Evolutionary conservation across 176 grass and related monocot species (phyloP), one percentile per base, ranked within the genome.

Genomic region (Cenchrus purpureus): DNA sequence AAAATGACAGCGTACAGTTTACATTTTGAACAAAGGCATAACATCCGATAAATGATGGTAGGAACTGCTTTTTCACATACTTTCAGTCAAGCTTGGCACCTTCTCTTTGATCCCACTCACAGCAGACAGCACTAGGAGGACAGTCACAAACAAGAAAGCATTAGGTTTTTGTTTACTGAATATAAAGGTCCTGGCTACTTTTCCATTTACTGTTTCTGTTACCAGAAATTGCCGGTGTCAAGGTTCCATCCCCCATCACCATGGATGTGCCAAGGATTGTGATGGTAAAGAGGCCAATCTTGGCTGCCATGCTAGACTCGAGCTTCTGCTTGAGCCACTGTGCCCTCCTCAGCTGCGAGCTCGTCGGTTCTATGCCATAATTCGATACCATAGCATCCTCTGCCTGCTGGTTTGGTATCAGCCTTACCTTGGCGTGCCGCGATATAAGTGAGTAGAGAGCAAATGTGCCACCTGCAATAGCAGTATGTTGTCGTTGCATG

Each of bases 201-300:
- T 48, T 55, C 5, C 6, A 22, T 73, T 25, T 65, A 12, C 0
- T 67, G 31, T 57, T 60, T 12, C 22, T 4, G 4, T 58, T 86
- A 94, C 91, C 94, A 58, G 94, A 97, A 48, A 97, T 97, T 6
- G 82, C 78, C 6, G 94, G 89, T 9, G 94, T 97, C 67, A 97
- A 80, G 49, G 92, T 87, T 64, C 94, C 94, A 51, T 94, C 92
- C 34, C 91, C 85, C 65, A 97, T 87, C 76, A 94, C 94, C 94
- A 97, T 94, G 72, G 87, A 92, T 31, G 94, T 97, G 16, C 88
- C 94, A 17, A 94, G 87, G 61, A 97, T 94, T 40, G 92, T 97
- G 48, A 92, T 40, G 45, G 58, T 62, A 46, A 92, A 90, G 58
- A 97, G 86, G 20, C 68, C 34, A 45, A 87, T 57, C 82, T 97